These are phyloP conservation scores for Myxozyma monticola DNA, from an alignment of 805 yeast species.

Conservation along the genomic window DNA sequence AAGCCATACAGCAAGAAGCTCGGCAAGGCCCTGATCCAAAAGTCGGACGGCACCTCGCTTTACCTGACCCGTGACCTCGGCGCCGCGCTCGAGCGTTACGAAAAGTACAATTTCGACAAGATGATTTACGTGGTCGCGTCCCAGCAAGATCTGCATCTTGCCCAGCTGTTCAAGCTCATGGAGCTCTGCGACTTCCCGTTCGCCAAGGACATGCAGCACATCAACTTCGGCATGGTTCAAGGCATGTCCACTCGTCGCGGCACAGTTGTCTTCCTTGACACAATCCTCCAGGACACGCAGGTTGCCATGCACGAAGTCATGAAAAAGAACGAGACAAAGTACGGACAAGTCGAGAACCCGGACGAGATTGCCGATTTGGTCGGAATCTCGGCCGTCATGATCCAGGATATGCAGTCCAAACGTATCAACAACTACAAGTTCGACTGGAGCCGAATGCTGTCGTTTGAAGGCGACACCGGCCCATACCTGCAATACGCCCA, in stretches of 20 bases:
- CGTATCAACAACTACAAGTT: conserved; percentile 94
- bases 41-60: conserved; percentile 92
- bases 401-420: conserved; percentile 98
- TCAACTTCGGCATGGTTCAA: conserved; percentile 95
- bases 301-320: conserved; percentile 94
- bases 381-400: conserved; percentile 97
- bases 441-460: conserved; percentile 97
- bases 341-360: conserved; percentile 89
- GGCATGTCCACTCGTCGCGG: conserved; percentile 99
- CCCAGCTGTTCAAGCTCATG: conserved; percentile 91
- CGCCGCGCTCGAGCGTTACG: conserved; percentile 89
- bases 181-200: conserved; percentile 87
- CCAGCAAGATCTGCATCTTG: conserved; percentile 92
- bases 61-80: conserved; percentile 96
- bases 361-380: conserved; percentile 92
- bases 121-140: conserved; percentile 94
- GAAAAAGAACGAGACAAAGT: conserved; percentile 87
- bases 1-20: conserved; percentile 82
- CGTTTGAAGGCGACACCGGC: conserved; percentile 99
- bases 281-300: conserved; percentile 88
- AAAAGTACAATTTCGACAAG: conserved; percentile 82
- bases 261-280: conserved; percentile 96
- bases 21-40: conserved; percentile 89
- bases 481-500: conserved; percentile 98
- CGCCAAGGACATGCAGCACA: conserved; percentile 77